Conservation (phyloP, 2,329 filamentous ascomycete species). For the Paraphaeosphaeria minitans region DNA sequence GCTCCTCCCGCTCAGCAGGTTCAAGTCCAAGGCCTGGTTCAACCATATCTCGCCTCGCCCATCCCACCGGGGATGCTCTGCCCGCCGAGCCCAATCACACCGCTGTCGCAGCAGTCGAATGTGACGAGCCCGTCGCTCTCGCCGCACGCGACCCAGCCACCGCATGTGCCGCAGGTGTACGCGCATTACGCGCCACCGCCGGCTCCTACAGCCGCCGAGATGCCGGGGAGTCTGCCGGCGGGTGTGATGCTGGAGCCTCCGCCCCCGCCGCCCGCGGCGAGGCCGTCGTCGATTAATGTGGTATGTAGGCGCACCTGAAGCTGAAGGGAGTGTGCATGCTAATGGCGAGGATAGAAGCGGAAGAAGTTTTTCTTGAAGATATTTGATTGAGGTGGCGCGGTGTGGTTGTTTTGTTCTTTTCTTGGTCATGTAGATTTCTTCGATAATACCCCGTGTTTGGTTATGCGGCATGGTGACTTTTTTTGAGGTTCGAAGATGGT, state of each 20-base stretch:
- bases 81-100: constrained; percentile 13
- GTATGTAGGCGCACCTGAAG: not conserved
- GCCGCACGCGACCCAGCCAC: constrained; percentile 15
- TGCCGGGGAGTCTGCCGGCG: constrained; percentile 26
- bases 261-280: constrained; percentile 29
- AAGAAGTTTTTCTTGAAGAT: constrained; percentile 10
- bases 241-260: constrained; percentile 67
- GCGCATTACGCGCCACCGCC: constrained; percentile 13
- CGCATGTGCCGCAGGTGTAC: constrained; percentile 5
- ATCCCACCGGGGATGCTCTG: constrained; percentile 4
- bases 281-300: not conserved
- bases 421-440: too few relatives aligned
- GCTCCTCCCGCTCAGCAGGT: constrained; percentile 10
- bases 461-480: too few relatives aligned
- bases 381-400: not conserved
- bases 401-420: too few relatives aligned
- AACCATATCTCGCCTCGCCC: constrained; percentile 12
- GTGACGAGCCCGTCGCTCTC: constrained; percentile 21
- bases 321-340: not conserved
- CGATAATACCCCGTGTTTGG: too few relatives aligned
- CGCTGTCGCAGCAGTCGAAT: constrained; percentile 11
- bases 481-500: too few relatives aligned
- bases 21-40: constrained; percentile 5
- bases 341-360: not conserved
- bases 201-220: constrained; percentile 20